Evolutionary conservation across 768 basidiomycete species (phyloP), one percentile per base, ranked within the genome.

Genomic region (Terana coerulea): DNA sequence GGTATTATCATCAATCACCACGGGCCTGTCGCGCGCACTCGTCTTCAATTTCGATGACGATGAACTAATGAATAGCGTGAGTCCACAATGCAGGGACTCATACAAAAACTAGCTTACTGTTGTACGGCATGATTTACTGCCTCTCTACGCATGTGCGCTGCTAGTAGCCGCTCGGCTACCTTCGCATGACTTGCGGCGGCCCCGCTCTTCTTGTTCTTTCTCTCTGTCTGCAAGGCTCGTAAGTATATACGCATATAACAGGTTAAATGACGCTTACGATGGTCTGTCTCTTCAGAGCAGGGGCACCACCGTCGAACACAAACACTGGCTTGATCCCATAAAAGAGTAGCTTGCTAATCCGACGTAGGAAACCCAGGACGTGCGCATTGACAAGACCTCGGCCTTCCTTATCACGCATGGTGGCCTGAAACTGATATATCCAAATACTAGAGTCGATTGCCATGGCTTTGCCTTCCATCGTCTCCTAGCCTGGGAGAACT

Each of bases 381-480:
- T 98, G 97, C 1, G 95, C 95, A 63, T 98, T 98, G 47, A 88
- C 81, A 37, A 99, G 72, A 11, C 80, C 90, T 21, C 85, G 83
- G 24, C 97, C 97, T 52, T 98, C 93, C 63, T 93, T 98, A 69
- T 95, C 95, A 21, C 97, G 83, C 95, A 98, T 98, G 8, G 97
- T 98, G 19, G 95, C 95, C 71, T 98, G 95, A 63, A 99, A 99
- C 68, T 99, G 97, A 68, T 99, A 99, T 48, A 99, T 84, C 97
- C 97, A 99, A 57, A 99, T 98, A 59, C 93, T 97, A 3, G 95
- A 98, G 69, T 99, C 97, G 50, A 99, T 98, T 2, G 97, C 97
- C 72, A 99, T 82, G 9, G 83, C 74, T 66, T 94, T 95, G n/a
- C 93, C 94, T 62, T 95, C 94, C 64, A 95, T 80, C 0, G 88